Conservation (phyloP, 2,329 filamentous ascomycete species). For the Aureobasidium vineae region DNA sequence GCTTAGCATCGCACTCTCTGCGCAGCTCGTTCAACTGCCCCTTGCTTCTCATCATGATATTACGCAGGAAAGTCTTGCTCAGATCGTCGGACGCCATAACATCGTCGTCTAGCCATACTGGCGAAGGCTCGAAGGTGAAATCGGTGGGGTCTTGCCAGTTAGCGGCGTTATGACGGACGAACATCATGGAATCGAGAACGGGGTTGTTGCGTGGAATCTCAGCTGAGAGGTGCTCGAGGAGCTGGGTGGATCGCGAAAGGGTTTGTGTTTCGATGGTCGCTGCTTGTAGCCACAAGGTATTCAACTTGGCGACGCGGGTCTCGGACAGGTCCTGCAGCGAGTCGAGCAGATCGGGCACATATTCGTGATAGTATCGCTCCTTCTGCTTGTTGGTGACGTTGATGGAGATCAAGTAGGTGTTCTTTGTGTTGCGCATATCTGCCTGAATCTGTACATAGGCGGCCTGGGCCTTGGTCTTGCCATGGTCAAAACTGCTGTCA, state of each 20-base stretch:
- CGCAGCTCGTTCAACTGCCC: slow-evolving; percentile 74
- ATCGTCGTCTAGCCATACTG: slow-evolving; percentile 94
- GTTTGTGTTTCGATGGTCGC: slow-evolving; percentile 77
- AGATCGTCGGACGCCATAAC: slow-evolving; percentile 80
- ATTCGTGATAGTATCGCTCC: slow-evolving; percentile 95
- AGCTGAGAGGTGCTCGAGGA: slow-evolving; percentile 68
- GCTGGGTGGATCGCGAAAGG: slow-evolving; percentile 68
- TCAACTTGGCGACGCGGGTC: slow-evolving; percentile 79
- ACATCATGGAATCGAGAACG: slow-evolving; percentile 95
- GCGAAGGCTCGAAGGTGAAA: slow-evolving; percentile 87
- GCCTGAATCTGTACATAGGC: slow-evolving; percentile 88
- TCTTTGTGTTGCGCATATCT: slow-evolving; percentile 98
- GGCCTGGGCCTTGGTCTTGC: slow-evolving; percentile 83
- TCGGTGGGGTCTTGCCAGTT: slow-evolving; percentile 80
- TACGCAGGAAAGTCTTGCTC: slow-evolving; percentile 87
- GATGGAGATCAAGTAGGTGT: slow-evolving; percentile 94
- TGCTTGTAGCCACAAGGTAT: slow-evolving; percentile 79
- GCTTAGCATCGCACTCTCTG: slow-evolving; percentile 80
- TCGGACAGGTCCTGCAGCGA: slow-evolving; percentile 89
- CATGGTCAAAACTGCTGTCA: slow-evolving; percentile 82
- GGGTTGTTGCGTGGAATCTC: slow-evolving; percentile 89
- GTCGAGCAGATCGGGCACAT: slow-evolving; percentile 89
- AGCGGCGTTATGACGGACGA: slow-evolving; percentile 84
- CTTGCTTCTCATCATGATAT: slow-evolving; percentile 89
- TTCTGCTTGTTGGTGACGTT: slow-evolving; percentile 98